A percentile compares a stretch with the other conserved stretches of the same genome.
phyloP scores from a whole-genome alignment of 768 basidiomycete species.

The Rhodotorula kratochvilovae region DNA sequence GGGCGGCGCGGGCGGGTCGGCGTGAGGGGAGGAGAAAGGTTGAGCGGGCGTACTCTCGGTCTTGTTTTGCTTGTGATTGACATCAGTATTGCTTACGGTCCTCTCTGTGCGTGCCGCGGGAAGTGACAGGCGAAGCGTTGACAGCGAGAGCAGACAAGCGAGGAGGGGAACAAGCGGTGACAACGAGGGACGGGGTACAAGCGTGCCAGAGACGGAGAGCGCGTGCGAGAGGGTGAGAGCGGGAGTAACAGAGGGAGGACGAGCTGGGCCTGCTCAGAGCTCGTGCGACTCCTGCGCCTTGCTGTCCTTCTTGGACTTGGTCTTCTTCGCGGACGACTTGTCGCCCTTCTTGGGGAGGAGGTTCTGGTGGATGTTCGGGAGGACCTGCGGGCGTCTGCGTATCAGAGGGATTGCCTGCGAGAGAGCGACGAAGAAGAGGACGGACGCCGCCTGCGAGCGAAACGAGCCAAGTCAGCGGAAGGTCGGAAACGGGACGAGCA shows the following conservation, averaged over 20 bases:
- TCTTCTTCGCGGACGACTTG: neutral
- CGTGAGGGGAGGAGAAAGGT: too few species aligned
- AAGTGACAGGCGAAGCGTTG: neutral
- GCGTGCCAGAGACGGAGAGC: neutral
- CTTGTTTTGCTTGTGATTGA: too few species aligned
- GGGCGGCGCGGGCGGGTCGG: too few species aligned
- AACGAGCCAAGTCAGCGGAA: too few species aligned
- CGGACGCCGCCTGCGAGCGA: neutral
- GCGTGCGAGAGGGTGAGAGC: neutral
- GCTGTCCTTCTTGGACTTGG: too few species aligned
- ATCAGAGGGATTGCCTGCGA: neutral
- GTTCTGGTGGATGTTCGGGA: neutral
- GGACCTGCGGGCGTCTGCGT: neutral
- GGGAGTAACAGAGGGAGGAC: too few species aligned
- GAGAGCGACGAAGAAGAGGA: too few species aligned
- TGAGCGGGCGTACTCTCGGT: too few species aligned
- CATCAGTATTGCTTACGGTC: too few species aligned
- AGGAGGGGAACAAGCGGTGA: too few species aligned
- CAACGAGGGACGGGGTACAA: neutral
- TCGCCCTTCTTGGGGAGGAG: conserved; percentile 1
- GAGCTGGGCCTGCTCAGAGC: neutral
- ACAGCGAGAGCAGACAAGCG: too few species aligned
- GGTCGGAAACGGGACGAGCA: neutral
- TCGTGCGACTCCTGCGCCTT: neutral
- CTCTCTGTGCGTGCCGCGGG: too few species aligned